Evolutionary conservation across 768 basidiomycete species (phyloP), one percentile per base, ranked within the genome.

Genomic region (Russula abietina): DNA sequence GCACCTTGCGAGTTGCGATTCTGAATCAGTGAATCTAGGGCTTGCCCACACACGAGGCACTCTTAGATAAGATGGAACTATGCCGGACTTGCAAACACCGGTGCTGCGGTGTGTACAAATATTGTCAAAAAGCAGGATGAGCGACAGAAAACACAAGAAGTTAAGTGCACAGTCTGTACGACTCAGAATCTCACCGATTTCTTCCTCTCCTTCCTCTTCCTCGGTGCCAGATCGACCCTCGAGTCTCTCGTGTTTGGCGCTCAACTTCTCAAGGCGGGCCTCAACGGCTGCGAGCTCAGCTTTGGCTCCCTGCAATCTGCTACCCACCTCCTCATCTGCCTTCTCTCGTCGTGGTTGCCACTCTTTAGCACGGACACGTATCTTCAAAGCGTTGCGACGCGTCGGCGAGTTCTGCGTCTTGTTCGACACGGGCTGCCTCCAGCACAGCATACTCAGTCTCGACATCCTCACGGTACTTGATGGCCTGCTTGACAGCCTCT

Each of bases 401-500:
- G 12, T 62, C 67, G 7, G 38, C 46, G 19, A 61, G 58, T 22
- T 61, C 64, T 14, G 33, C 55, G 10, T 62, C 67, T 32, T 62
- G 57, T 26, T 59, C 60, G 24, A 36, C 38, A 38, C 67, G 65
- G 11, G 75, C 73, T 73, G n/a, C n/a, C n/a, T n/a, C n/a, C n/a
- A n/a, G n/a, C n/a, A n/a, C n/a, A n/a, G n/a, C n/a, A n/a, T n/a
- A 73, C 64, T 75, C 72, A 65, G 75, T 68, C 73, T 87, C 74
- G 62, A 83, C 68, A 16, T 81, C 75, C 36, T 75, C 77, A 3
- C 82, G 78, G 0, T 77, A 79, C 10, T 83, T 72, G 4, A 70
- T 53, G 1, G 89, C 85, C 59, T 91, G 85, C 69, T 89, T 93
- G 12, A 88, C 86, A 2, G 92, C 89, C 70, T 96, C n/a, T n/a